A percentile compares a stretch with the other conserved stretches of the same genome.
Conservation (phyloP, 306 rosid genomes). For the Cicer cuneatum region DNA sequence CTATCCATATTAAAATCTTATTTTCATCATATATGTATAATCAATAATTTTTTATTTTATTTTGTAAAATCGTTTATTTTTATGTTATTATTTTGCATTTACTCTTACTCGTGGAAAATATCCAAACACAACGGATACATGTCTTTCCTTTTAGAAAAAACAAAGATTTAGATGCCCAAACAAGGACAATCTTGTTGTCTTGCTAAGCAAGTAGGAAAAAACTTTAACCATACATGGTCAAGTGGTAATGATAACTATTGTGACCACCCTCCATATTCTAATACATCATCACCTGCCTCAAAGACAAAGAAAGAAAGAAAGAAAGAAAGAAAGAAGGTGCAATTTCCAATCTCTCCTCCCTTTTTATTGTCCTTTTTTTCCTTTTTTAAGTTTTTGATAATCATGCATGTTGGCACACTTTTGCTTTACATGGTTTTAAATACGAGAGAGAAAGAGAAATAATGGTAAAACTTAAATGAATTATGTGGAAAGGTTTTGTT, state of each 20-base stretch:
- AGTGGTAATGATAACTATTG: constrained; percentile 38
- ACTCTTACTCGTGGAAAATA: no score
- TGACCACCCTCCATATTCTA: constrained; percentile 21
- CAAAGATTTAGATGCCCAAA: constrained; percentile 1
- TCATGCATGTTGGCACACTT: constrained; percentile 25
- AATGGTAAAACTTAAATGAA: no score
- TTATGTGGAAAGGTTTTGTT: no score
- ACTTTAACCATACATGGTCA: constrained; percentile 32
- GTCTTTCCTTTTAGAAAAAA: neutral
- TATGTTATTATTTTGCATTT: no score
- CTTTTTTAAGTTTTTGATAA: neutral
- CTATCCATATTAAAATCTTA: no score
- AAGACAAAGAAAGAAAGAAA: constrained; percentile 18
- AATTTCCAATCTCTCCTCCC: constrained; percentile 40
- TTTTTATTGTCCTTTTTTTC: neutral
- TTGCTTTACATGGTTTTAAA: neutral
- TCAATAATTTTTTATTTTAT: no score
- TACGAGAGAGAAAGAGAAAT: no score
- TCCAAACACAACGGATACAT: no score
- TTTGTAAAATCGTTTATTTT: no score
- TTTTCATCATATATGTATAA: no score
- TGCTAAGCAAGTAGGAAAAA: constrained; percentile 44
- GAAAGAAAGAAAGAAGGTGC: constrained; percentile 39
- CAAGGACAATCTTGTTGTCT: constrained; percentile 33
- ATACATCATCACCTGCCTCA: constrained; percentile 33